These are phyloP conservation scores for Aphanomyces euteiches DNA, from an alignment of 352 stramenopile species.

Conservation along the genomic window DNA sequence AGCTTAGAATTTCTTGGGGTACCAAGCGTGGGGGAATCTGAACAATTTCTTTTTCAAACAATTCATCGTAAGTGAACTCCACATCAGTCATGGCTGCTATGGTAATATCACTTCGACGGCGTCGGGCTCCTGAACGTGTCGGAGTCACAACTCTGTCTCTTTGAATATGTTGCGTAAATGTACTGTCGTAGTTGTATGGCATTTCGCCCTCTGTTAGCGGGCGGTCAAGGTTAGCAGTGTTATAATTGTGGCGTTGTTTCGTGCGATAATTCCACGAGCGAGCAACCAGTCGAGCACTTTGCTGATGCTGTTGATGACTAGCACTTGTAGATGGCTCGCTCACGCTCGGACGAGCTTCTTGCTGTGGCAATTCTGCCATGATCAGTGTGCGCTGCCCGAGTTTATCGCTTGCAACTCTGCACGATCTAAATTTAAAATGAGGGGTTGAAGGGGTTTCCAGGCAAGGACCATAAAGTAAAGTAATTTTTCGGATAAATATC, in stretches of 20 bases:
- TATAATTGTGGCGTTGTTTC: slow-evolving; percentile 21
- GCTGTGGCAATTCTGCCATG: too few species aligned
- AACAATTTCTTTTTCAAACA: slow-evolving; percentile 19
- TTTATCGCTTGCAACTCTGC: too few species aligned
- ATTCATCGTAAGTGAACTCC: slow-evolving; percentile 13
- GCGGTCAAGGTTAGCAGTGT: neutral
- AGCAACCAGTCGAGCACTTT: slow-evolving; percentile 15
- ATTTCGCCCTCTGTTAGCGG: slow-evolving; percentile 5
- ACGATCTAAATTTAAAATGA: neutral
- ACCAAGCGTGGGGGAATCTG: slow-evolving; percentile 23
- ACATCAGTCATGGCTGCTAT: neutral
- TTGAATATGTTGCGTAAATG: neutral
- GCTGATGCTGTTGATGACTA: neutral
- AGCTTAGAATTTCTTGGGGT: neutral
- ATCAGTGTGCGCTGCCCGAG: too few species aligned
- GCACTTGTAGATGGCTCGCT: too few species aligned
- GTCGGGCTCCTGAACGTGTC: too few species aligned
- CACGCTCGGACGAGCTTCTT: too few species aligned
- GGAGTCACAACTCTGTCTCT: neutral
- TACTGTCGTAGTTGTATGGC: slow-evolving; percentile 16
- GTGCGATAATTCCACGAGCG: slow-evolving; percentile 23
- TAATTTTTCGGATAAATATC: too few species aligned
- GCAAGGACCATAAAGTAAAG: too few species aligned
- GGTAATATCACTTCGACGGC: neutral
- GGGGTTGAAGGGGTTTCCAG: neutral